Conservation (phyloP, 2,329 filamentous ascomycete genomes). For the Pyricularia sp. region DNA sequence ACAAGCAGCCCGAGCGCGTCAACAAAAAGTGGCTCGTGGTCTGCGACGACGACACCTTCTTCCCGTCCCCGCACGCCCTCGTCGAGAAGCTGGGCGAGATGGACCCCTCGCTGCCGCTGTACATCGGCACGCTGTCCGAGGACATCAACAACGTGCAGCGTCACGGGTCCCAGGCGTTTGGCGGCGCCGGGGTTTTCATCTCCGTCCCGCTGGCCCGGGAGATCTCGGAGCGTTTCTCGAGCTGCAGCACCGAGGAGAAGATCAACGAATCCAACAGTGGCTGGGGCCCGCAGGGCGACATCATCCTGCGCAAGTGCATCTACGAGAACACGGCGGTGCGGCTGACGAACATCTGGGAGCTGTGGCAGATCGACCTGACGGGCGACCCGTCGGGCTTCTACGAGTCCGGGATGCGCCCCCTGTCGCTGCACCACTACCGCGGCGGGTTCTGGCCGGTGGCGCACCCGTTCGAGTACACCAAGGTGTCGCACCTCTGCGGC, state of each 20-base stretch:
- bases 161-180: conserved; percentile 55
- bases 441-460: conserved; percentile 47
- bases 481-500: conserved; percentile 49
- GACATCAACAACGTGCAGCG: conserved; percentile 49
- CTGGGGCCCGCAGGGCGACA: conserved; percentile 52
- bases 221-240: conserved; percentile 19
- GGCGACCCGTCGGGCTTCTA: conserved; percentile 56
- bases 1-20: conserved; percentile 36
- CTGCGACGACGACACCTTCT: conserved; percentile 59
- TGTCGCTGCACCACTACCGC: conserved; percentile 57
- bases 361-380: conserved; percentile 53
- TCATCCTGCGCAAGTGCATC: conserved; percentile 52
- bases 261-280: conserved; percentile 45
- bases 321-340: conserved; percentile 52
- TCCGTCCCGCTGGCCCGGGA: conserved; percentile 33
- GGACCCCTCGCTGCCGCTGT: conserved; percentile 42
- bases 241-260: conserved; percentile 35
- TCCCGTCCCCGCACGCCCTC: conserved; percentile 47
- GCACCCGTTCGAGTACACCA: conserved; percentile 44
- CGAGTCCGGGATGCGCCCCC: conserved; percentile 49
- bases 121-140: conserved; percentile 53
- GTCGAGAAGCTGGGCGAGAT: conserved; percentile 40
- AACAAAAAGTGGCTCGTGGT: conserved; percentile 50
- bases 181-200: conserved; percentile 54
- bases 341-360: conserved; percentile 45